Evolutionary conservation across 164 flowering plant genomes (phyloP), one percentile per base, ranked within the genome.

Genomic region (Sextonia rubra): DNA sequence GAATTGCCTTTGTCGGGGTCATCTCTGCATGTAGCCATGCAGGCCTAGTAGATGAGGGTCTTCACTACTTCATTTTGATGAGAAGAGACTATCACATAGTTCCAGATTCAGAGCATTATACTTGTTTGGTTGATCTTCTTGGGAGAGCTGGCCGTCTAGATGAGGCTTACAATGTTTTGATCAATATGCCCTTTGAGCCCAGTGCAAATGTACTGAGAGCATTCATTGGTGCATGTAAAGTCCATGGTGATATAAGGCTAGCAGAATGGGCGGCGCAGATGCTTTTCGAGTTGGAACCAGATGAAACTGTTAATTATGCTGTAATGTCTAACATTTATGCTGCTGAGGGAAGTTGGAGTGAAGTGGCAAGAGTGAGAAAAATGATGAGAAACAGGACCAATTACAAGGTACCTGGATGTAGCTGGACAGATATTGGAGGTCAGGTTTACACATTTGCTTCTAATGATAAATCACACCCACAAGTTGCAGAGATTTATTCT

Each of bases 21-120:
- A 90, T 91, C 37, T 86, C 92, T 73, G 92, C 94, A 12, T 89
- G 94, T 73, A 80, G 86, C 81, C 92, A 87, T 77, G 86, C 86
- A 0, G 93, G 93, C 9, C 70, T 86, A 14, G 82, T 88, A 22
- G 58, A 22, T 18, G 81, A 81, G 25, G 98, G 93, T 37, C 79
- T 88, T 66, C 78, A 73, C 26, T 89, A 82, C 78, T 86, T 93
- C 56, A 64, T 71, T 25, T 63, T 79, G 37, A 89, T 93, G 94
- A 84, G 61, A 17, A 74, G 62, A 12, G 74, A 62, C 22, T 82
- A 86, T 65, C 73, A 77, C 24, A 79, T 91, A 62, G 27, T 71
- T 12, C 91, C 94, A 1, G 80, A 80, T 70, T 70, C 80, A 18
- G 93, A 88, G 70, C 98, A 92, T 68, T 92, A 80, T 76, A 77